Evolutionary conservation across 352 stramenopile genomes (phyloP).

Genomic region (Globisporangium camurandrum): DNA sequence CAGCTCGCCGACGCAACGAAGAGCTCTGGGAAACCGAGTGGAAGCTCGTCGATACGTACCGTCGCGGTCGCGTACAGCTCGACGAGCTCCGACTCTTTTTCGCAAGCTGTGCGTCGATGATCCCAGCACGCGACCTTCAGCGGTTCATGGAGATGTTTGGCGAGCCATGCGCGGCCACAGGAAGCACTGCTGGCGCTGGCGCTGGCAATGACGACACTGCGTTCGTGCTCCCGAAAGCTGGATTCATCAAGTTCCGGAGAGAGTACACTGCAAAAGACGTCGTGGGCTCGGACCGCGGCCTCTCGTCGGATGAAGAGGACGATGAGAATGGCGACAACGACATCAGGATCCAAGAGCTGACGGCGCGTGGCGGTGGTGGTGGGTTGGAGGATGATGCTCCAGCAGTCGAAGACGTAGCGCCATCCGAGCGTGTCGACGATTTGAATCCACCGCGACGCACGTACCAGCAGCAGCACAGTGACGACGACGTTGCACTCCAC

Average conservation of each 20-base stretch:
- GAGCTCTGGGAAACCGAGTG: constrained; percentile 43
- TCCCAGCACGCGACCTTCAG: constrained; percentile 33
- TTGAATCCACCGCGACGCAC: not conserved
- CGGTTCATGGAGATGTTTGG: constrained; percentile 52
- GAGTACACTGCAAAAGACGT: constrained; percentile 36
- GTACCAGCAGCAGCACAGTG: not conserved
- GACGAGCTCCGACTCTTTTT: constrained; percentile 45
- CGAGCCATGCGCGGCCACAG: constrained; percentile 16
- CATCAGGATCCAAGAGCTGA: constrained; percentile 1
- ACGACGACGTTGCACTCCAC: not conserved
- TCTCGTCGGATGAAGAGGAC: constrained; percentile 29
- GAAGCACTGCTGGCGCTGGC: constrained; percentile 1
- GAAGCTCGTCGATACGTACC: constrained; percentile 49
- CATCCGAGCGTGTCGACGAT: not conserved
- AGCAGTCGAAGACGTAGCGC: too few species aligned
- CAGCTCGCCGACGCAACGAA: constrained; percentile 16
- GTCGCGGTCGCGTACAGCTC: constrained; percentile 24
- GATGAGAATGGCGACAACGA: constrained; percentile 15
- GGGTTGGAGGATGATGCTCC: too few species aligned
- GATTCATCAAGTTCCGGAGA: constrained; percentile 42
- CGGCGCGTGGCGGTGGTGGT: not conserved
- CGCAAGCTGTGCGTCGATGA: constrained; percentile 27
- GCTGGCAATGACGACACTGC: constrained; percentile 10
- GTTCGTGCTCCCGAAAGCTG: constrained; percentile 32
- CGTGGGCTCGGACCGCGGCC: constrained; percentile 18